Evolutionary conservation across 495 filamentous ascomycete genomes (phyloP).

Genomic region (Hyaloscypha finlandica): DNA sequence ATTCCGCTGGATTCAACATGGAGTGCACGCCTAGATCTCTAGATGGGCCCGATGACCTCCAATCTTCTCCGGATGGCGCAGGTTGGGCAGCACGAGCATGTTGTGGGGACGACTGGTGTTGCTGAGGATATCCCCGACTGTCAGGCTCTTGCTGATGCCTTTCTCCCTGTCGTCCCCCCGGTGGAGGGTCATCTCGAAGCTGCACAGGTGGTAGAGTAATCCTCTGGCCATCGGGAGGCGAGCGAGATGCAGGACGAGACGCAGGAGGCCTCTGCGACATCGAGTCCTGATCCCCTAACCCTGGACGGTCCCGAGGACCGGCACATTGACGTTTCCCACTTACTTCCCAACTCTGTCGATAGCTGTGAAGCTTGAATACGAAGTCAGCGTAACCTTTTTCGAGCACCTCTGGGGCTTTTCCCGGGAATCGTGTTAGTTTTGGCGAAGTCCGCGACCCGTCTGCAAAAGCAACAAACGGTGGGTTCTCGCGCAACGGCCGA

Average conservation of each 20-base stretch:
- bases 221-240: conserved; percentile 32
- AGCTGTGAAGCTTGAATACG: conserved; percentile 36
- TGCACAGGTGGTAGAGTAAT: conserved; percentile 33
- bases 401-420: conserved; percentile 27
- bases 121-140: conserved; percentile 21
- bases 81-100: conserved; percentile 17
- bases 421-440: conserved; percentile 25
- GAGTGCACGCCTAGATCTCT: conserved; percentile 50
- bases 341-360: conserved; percentile 36
- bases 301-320: conserved; percentile 46
- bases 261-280: conserved; percentile 58
- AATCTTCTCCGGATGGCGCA: conserved; percentile 35
- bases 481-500: conserved; percentile 29
- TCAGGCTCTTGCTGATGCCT: conserved; percentile 23
- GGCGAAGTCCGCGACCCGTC: conserved; percentile 17
- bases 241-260: conserved; percentile 43
- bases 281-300: conserved; percentile 59
- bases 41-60: conserved; percentile 39
- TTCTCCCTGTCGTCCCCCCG: conserved; percentile 27
- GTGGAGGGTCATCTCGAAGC: conserved; percentile 32
- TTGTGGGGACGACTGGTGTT: conserved; percentile 29
- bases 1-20: conserved; percentile 52
- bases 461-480: conserved; percentile 23
- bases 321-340: conserved; percentile 54
- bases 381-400: conserved; percentile 32